Evolutionary conservation across 169 alveolate genomes (phyloP).

Genomic region (Cryptosporidium felis): DNA sequence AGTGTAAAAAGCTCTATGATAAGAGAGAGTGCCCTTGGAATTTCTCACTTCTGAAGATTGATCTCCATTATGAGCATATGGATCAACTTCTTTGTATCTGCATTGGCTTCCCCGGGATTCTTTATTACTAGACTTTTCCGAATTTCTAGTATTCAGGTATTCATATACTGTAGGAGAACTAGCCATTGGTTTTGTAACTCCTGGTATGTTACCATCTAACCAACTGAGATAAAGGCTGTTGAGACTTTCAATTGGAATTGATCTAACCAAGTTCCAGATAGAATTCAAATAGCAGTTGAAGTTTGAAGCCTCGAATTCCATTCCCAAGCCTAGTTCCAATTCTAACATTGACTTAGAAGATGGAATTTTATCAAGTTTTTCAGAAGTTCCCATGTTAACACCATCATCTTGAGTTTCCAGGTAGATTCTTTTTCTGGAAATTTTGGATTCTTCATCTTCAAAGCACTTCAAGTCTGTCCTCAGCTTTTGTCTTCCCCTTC

Average conservation of each 20-base stretch:
- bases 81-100: not conserved
- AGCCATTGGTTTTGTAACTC: constrained; percentile 16
- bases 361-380: not conserved
- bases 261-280: constrained; percentile 32
- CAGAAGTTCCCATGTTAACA: not conserved
- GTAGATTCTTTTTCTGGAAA: not conserved
- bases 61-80: not conserved
- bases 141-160: constrained; percentile 15
- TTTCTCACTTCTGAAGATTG: not conserved
- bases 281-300: not conserved
- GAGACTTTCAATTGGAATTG: constrained; percentile 31
- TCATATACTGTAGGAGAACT: constrained; percentile 26
- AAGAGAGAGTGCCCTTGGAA: constrained; percentile 2
- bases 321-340: constrained; percentile 16
- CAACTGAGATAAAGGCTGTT: constrained; percentile 31
- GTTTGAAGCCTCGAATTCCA: constrained; percentile 20
- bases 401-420: not conserved
- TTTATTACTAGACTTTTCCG: not conserved
- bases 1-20: constrained; percentile 38
- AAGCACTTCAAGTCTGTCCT: not conserved
- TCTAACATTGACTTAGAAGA: not conserved
- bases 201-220: constrained; percentile 66
- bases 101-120: not conserved
- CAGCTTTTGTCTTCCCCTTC: constrained; percentile 43
- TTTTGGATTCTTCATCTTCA: not conserved